These are phyloP conservation scores for Phytophthora capsici DNA, from an alignment of 352 stramenopile genomes.

Conservation along the genomic window DNA sequence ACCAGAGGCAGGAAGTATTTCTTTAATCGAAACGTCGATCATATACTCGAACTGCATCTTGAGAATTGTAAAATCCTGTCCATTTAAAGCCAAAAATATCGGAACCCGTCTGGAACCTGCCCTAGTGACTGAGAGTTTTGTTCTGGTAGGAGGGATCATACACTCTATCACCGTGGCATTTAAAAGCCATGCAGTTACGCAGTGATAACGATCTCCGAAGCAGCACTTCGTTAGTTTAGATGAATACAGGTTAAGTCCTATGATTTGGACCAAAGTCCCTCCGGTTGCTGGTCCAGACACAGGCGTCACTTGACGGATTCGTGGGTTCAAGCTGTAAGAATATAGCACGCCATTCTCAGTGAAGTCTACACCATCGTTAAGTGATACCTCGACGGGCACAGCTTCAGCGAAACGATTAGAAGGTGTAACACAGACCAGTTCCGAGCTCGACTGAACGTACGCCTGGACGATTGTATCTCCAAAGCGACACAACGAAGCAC, in stretches of 20 bases:
- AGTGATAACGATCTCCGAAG: conserved; percentile 58
- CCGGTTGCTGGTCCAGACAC: conserved; percentile 49
- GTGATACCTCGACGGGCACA: conserved; percentile 70
- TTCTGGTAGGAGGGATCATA: conserved; percentile 41
- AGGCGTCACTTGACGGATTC: conserved; percentile 60
- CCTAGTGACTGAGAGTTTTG: conserved; percentile 12
- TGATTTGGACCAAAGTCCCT: conserved; percentile 62
- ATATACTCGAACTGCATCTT: conserved; percentile 70
- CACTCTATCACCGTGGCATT: conserved; percentile 40
- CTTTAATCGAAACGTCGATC: conserved; percentile 47
- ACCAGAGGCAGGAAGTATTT: conserved; percentile 48
- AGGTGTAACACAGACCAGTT: conserved; percentile 56
- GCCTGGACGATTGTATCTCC: conserved; percentile 43
- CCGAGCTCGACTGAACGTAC: conserved; percentile 40
- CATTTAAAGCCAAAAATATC: conserved; percentile 80
- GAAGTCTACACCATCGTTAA: conserved; percentile 92
- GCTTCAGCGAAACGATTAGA: conserved; percentile 36
- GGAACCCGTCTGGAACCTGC: conserved; percentile 39
- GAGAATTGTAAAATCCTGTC: conserved; percentile 63
- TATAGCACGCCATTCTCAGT: conserved; percentile 69
- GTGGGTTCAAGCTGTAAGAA: conserved; percentile 55
- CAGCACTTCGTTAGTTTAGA: conserved; percentile 67
- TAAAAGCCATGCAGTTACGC: conserved; percentile 45
- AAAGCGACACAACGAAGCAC: conserved; percentile 59
- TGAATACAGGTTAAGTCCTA: conserved; percentile 60